A percentile compares a stretch with the other conserved stretches of the same genome.
These are phyloP conservation scores for Colletotrichum graminicola DNA, from an alignment of 2,329 filamentous ascomycete genomes.

Conservation along the genomic window DNA sequence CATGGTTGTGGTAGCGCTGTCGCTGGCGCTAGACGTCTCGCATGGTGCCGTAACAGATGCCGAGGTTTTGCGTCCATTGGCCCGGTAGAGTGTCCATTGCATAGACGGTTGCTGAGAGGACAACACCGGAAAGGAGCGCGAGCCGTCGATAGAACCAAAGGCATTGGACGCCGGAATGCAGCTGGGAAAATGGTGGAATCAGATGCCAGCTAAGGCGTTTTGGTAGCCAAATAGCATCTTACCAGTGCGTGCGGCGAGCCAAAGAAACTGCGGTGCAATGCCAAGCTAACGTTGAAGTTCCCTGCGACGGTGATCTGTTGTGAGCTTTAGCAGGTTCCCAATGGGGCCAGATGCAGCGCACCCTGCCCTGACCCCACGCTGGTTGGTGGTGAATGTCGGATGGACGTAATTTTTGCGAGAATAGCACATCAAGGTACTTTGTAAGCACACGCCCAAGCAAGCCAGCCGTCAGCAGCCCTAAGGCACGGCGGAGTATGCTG, in stretches of 20 bases:
- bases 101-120: constrained; percentile 9
- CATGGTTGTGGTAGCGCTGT: background rate
- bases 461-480: constrained; percentile 8
- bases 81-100: constrained; percentile 11
- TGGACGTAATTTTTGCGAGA: constrained; percentile 16
- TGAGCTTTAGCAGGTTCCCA: constrained; percentile 36
- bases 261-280: constrained; percentile 19
- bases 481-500: constrained; percentile 1
- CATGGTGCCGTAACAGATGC: constrained; percentile 13
- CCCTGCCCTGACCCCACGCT: constrained; percentile 25
- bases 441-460: constrained; percentile 26
- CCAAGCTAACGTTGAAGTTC: constrained; percentile 33
- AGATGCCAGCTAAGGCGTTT: constrained; percentile 36
- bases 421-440: constrained; percentile 34
- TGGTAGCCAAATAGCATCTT: constrained; percentile 18
- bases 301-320: constrained; percentile 35
- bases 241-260: constrained; percentile 33
- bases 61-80: constrained; percentile 4
- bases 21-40: constrained; percentile 5
- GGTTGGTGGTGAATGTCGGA: constrained; percentile 30
- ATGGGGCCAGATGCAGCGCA: constrained; percentile 38
- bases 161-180: constrained; percentile 37
- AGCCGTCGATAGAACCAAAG: constrained; percentile 21
- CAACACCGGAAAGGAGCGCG: background rate
- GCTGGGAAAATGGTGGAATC: constrained; percentile 33